Evolutionary conservation across 2,329 filamentous ascomycete species (phyloP), one percentile per base, ranked within the genome.

Genomic region (Botryotinia narcissicola): DNA sequence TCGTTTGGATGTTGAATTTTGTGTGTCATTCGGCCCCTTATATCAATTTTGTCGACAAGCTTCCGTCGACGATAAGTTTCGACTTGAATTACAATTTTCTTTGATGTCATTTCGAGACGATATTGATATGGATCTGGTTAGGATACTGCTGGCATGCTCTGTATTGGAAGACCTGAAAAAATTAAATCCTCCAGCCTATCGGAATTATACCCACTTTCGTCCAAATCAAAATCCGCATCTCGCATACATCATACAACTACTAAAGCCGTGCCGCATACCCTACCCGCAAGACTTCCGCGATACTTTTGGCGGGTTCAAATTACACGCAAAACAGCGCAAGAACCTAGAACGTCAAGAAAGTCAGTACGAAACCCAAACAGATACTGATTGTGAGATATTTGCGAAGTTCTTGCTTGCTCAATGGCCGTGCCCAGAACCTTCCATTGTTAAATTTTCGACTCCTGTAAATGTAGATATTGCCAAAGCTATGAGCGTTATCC

Each of bases 81-180:
- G 70, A 2, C 75, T 87, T 25, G 85, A 86, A 79, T 88, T 87
- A 70, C 73, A 85, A 0, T 80, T 87, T 16, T 83, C 82, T 1
- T 76, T 82, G 0, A 77, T 89, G n/a, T 81, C 84, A 0, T 89
- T 85, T 74, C 77, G 80, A 0, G 40, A 78, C 0, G 75, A 80
- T 42, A 79, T 80, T 1, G 78, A 86, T n/a, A 82, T 86, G 77
- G 76, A 78, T 0, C 62, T 85, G 0, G 63, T 89, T 1, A 81
- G 82, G 60, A 80, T 83, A 0, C 76, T 90, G 1, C 79, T 85
- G 8, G 83, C 86, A 0, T 88, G 85, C 76, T 81, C 82, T 0
- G 76, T 85, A 0, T 77, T 85, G 25, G 75, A 81, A 0, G 81
- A 82, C 0, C 75, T 89, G 1, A 84, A 82, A 70, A 59, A 20